Conservation (phyloP, 1,284 basidiomycete species). For the Tilletia indica region DNA sequence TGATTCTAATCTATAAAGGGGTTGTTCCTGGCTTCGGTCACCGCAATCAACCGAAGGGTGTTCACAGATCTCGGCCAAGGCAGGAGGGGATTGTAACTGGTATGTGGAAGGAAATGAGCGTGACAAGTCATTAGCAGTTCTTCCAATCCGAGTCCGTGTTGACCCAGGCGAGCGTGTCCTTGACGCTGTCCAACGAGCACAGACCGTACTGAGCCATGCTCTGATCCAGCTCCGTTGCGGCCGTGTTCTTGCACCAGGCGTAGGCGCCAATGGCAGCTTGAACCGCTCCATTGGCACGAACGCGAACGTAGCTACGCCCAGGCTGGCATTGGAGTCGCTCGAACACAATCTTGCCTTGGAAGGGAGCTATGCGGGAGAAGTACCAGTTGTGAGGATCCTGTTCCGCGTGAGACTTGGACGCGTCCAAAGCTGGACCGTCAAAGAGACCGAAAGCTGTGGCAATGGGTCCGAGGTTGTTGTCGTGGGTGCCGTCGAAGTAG, state of each 20-base stretch:
- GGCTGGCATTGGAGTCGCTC: slow-evolving; percentile 25
- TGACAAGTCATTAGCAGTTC: slow-evolving; percentile 21
- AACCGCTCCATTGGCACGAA: slow-evolving; percentile 27
- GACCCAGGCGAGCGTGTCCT: slow-evolving; percentile 22
- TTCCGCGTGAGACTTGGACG: slow-evolving; percentile 18
- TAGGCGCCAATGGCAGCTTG: slow-evolving; percentile 12
- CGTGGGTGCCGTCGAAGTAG: slow-evolving; percentile 32
- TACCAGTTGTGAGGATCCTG: slow-evolving; percentile 22
- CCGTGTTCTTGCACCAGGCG: slow-evolving; percentile 22
- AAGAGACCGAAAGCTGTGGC: slow-evolving; percentile 30
- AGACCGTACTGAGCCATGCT: slow-evolving; percentile 20
- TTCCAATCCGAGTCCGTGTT: slow-evolving; percentile 25
- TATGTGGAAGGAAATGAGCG: not conserved
- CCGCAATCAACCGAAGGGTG: too few relatives aligned
- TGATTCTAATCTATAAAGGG: too few relatives aligned
- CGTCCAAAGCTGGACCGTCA: slow-evolving; percentile 21
- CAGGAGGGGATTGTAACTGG: too few relatives aligned
- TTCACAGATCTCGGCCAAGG: too few relatives aligned
- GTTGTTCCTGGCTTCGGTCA: too few relatives aligned
- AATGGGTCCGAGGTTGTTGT: slow-evolving; percentile 31
- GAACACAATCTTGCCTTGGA: slow-evolving; percentile 31
- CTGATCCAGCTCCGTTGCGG: not conserved
- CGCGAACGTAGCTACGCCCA: slow-evolving; percentile 22
- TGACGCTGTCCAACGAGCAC: slow-evolving; percentile 25
- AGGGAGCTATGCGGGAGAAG: slow-evolving; percentile 27